Conservation (phyloP, 2,329 filamentous ascomycete genomes). For the Xylaria sp. region DNA sequence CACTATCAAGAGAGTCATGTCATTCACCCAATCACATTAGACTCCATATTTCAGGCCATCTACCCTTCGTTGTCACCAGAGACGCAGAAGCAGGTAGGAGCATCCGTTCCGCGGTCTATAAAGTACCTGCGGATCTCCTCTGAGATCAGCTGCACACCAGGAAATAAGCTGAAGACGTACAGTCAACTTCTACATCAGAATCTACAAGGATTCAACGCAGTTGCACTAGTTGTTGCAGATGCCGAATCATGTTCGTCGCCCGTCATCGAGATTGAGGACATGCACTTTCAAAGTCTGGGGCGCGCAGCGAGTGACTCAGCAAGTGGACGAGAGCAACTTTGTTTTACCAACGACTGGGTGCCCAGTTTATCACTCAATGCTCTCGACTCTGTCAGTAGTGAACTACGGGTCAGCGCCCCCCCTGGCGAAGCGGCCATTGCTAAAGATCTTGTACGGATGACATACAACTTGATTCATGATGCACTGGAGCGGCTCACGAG, state of each 20-base stretch:
- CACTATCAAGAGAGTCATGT: conserved; percentile 22
- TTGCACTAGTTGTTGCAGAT: neutral
- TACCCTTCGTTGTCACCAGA: conserved; percentile 31
- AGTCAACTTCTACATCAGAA: neutral
- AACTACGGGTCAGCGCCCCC: conserved; percentile 11
- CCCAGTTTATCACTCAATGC: conserved; percentile 12
- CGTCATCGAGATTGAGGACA: neutral
- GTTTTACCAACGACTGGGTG: conserved; percentile 20
- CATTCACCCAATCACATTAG: conserved; percentile 45
- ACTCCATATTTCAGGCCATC: conserved; percentile 36
- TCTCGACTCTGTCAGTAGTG: neutral
- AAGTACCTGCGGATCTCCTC: conserved; percentile 30
- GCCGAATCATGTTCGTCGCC: neutral
- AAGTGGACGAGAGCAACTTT: neutral
- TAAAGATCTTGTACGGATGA: conserved; percentile 21
- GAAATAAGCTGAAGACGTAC: neutral
- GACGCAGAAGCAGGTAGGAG: conserved; percentile 23
- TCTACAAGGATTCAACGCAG: neutral
- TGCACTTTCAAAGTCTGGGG: neutral
- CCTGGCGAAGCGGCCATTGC: conserved; percentile 1
- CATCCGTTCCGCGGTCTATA: conserved; percentile 34
- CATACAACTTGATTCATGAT: conserved; percentile 24
- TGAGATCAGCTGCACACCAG: conserved; percentile 25
- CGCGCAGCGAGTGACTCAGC: neutral
- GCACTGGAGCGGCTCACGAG: conserved; percentile 15